Conservation (phyloP, 177 flowering plant genomes). For the Telopea speciosissima region DNA sequence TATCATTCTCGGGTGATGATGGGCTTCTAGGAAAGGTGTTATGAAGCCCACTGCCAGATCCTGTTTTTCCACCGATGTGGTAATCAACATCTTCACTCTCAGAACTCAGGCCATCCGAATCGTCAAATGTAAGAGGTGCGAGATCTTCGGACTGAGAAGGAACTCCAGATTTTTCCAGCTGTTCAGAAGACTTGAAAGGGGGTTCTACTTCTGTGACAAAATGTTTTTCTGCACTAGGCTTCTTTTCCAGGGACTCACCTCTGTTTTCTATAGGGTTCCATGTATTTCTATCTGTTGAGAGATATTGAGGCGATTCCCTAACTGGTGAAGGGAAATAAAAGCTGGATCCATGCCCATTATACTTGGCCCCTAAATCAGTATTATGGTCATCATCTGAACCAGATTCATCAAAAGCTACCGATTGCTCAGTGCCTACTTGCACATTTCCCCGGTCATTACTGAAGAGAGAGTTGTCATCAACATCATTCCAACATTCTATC, state of each 20-base stretch:
- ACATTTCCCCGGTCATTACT: no score
- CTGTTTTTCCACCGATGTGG: conserved; percentile 12
- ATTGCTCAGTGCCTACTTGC: no score
- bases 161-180: conserved; percentile 12
- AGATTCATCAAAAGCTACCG: conserved; percentile 56
- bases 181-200: conserved; percentile 25
- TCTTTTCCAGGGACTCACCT: conserved; percentile 8
- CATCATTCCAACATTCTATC: no score
- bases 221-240: conserved; percentile 12
- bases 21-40: conserved; percentile 6
- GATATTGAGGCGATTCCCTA: conserved; percentile 20
- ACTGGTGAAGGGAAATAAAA: conserved; percentile 22
- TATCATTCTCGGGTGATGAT: not conserved
- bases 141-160: conserved; percentile 27
- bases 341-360: conserved; percentile 21
- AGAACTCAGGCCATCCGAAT: conserved; percentile 54
- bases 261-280: conserved; percentile 20
- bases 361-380: conserved; percentile 18
- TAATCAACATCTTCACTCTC: conserved; percentile 41
- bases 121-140: conserved; percentile 46
- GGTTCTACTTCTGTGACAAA: conserved; percentile 13
- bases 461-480: no score
- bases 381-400: conserved; percentile 42
- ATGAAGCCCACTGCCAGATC: conserved; percentile 1
- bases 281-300: conserved; percentile 18